Evolutionary conservation across 2,329 filamentous ascomycete species (phyloP), one percentile per base, ranked within the genome.

Genomic region (Albophoma yamanashiensis): DNA sequence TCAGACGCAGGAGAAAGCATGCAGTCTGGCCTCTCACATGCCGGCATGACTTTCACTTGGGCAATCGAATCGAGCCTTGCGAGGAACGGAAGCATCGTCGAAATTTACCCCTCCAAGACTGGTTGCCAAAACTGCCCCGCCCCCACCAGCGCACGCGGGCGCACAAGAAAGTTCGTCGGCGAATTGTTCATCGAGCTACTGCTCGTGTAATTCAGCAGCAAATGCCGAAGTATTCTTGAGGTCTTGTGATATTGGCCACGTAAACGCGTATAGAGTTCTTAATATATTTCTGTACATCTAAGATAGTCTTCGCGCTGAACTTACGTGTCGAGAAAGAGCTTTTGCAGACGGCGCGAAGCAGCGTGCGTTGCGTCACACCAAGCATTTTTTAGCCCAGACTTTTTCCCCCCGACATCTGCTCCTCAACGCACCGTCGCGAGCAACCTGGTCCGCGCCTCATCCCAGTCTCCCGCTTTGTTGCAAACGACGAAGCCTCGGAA

Each of bases 61-160:
- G 27, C 27, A 31, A 31, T 31, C 27, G 27, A 31, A 31, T 31
- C 27, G 27, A 31, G 27, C 27, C 27, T 31, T 31, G n/a, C n/a
- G n/a, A n/a, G n/a, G n/a, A n/a, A n/a, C n/a, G n/a, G n/a, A n/a
- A n/a, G n/a, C n/a, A n/a, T n/a, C n/a, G n/a, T 31, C 27, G 27
- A 31, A 31, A 31, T 31, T 31, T 31, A 52, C 47, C 38, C 31
- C 34, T 42, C 31, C 47, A 55, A 31, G 17, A 12, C 39, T 59
- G 58, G n/a, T n/a, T n/a, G n/a, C n/a, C n/a, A 55, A 31, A 25
- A 12, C 39, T 59, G 58, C 58, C 58, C 58, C 58, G 50, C 58
- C 58, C 58, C 58, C 50, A 45, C 58, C 52, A 56, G 22, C 22
- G 22, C n/a, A 27, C 25, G 25, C 36, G 9, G 17, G 50, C 50